Evolutionary conservation across 441 rosid genomes (phyloP).

Genomic region (Aquilaria agallochum): DNA sequence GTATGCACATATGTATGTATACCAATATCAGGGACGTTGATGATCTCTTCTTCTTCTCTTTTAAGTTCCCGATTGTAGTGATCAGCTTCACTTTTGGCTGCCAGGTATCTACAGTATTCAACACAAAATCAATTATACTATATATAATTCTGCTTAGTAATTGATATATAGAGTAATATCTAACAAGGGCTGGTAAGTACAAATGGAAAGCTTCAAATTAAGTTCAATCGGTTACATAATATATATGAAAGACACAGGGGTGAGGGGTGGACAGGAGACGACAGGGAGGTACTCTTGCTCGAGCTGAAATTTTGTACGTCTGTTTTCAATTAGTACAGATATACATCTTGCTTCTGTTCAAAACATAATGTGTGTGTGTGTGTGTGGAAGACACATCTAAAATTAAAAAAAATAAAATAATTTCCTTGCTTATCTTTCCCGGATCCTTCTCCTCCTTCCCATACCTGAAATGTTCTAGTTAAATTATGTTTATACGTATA

Average conservation of each 20-base stretch:
- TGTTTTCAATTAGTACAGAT: too few relatives aligned
- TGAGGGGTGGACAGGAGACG: too few relatives aligned
- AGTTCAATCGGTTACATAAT: too few relatives aligned
- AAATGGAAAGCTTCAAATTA: too few relatives aligned
- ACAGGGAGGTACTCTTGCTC: too few relatives aligned
- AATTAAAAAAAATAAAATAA: neutral
- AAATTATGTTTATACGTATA: neutral
- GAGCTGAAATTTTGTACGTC: too few relatives aligned
- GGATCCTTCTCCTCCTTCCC: too few relatives aligned
- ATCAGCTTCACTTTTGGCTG: constrained; percentile 88
- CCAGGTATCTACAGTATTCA: constrained; percentile 51
- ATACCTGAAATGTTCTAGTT: neutral
- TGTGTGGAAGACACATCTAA: too few relatives aligned
- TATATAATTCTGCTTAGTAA: neutral
- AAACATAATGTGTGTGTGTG: too few relatives aligned
- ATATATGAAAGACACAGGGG: too few relatives aligned
- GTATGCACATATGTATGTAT: neutral
- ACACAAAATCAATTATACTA: neutral
- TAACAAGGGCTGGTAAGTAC: neutral
- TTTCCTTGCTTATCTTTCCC: neutral
- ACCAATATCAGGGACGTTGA: constrained; percentile 77
- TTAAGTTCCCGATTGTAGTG: constrained; percentile 61
- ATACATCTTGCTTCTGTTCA: too few relatives aligned
- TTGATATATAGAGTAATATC: too few relatives aligned
- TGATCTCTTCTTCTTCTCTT: constrained; percentile 77